Base-by-base conservation (phyloP, 352 stramenopile species). In the Phytophthora kernoviae region DNA sequence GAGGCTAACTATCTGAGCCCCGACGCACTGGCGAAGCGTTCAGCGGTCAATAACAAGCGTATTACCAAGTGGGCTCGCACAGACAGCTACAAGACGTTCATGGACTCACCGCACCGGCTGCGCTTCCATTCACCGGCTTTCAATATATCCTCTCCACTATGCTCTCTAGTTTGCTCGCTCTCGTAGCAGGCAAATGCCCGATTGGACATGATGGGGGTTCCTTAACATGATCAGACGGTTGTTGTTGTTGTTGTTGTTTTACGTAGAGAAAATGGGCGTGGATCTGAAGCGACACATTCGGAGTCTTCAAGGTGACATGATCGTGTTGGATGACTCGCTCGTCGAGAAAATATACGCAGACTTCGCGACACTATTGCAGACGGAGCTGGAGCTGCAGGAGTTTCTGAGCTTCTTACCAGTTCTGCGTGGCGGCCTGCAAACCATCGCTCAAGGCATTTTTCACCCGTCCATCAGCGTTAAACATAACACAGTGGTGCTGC, bases 21-120 rank as follows among this genome's bases (percentile, higher is more conserved):
- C 4, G 87, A 96, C 37, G 81, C 82, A 12, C 63, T 91, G 26
- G 81, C 79, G 18, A 85, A 84, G 44, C 83, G 83, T 39, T 92
- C 79, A 8, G 87, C 87, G 14, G 56, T 88, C 43, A 96, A 96
- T 68, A 96, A 92, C 76, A 91, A 89, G 49, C 85, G 87, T 5
- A 96, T 96, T 54, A 94, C 87, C 32, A 87, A 88, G 49, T 96
- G 87, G 87, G 79, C 87, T 6, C 80, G 84, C 20, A 94, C 87
- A 4, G 85, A 94, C 52, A 94, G 83, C 74, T 96, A 94, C 84
- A 91, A 93, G 58, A 46, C 65, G 11, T 91, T 92, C 50, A 84
- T 77, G 54, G 81, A 92, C 43, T 73, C 74, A 21, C 77, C 69
- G 26, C 67, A 84, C 27, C 68, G 73, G 1, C 51, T 62, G 33